Base-by-base conservation (phyloP, 2,329 filamentous ascomycete genomes). In the Zymoseptoria ardabiliae region DNA sequence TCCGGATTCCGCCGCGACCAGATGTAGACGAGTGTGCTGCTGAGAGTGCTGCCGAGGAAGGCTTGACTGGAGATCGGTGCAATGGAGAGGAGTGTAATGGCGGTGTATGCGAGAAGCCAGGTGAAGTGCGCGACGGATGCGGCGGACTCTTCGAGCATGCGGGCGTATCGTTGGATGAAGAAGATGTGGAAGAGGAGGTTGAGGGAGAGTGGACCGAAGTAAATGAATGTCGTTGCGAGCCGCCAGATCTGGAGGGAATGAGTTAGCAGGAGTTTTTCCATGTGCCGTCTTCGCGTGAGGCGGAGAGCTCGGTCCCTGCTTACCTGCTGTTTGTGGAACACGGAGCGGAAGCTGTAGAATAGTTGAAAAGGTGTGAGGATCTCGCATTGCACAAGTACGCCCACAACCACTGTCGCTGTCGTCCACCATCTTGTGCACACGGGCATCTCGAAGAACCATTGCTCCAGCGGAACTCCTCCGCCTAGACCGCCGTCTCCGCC, bases 401-500 rank as follows among this genome's bases (percentile, higher is more conserved):
- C 96, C 10, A 89, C 94, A 59, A 91, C 79, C 50, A 97, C 86
- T 0, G 92, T 96, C 4, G 92, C 91, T 22, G 91, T 92, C 21
- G 94, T 97, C 94, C 94, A 99, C 87, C 90, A 95, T 62, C 94
- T 82, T 45, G 94, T 99, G 75, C 92, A 96, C 23, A 94, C 85
- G 3, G 94, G 94, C 89, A 97, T 97, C 75, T 99, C 94, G 82
- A 91, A 97, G 76, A 97, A 97, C 94, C 94, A 99, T 67, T 93
- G 88, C 76, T 97, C 94, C 7, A 99, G 82, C 50, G 93, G 94
- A 70, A 96, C 81, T 53, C 10, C 21, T 63, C 83, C 81, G 58
- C 80, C 78, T 59, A 78, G 69, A 59, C 76, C 76, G 62, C 72
- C 76, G 30, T 65, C 71, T 53, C 76, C 74, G 30, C 67, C 72